A percentile compares a stretch with the other conserved stretches of the same genome.
phyloP scores from a whole-genome alignment of 2,329 filamentous ascomycete genomes.

The Penicillium concentricum region DNA sequence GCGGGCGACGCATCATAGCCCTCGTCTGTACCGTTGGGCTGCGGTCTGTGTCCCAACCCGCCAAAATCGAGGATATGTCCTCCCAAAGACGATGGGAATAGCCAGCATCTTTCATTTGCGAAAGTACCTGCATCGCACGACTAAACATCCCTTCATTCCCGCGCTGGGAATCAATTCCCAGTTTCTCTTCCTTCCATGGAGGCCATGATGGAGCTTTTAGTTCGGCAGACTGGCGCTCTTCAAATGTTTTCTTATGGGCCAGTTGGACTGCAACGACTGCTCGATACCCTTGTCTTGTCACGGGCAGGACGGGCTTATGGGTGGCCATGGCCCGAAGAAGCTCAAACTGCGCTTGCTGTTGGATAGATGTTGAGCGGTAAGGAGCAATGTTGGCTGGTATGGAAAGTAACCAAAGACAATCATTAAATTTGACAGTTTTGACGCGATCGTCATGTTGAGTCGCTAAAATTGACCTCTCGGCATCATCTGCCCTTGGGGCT shows the following conservation, averaged over 20 bases:
- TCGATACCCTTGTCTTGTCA: constrained; percentile 59
- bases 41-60: constrained; percentile 63
- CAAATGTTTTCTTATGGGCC: constrained; percentile 55
- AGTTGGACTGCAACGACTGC: constrained; percentile 58
- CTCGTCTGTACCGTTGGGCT: constrained; percentile 64
- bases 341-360: constrained; percentile 59
- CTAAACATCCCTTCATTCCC: constrained; percentile 57
- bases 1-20: constrained; percentile 39
- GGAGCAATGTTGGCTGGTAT: constrained; percentile 50
- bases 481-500: constrained; percentile 5
- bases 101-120: constrained; percentile 59
- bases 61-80: constrained; percentile 52
- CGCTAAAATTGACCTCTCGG: constrained; percentile 1
- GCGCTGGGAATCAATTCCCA: constrained; percentile 60
- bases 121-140: constrained; percentile 55
- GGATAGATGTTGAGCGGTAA: constrained; percentile 48
- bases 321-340: constrained; percentile 58
- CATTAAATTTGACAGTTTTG: constrained; percentile 50
- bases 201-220: constrained; percentile 63
- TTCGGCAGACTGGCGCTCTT: constrained; percentile 58
- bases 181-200: constrained; percentile 63
- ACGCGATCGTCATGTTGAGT: constrained; percentile 20
- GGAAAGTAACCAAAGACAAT: constrained; percentile 49
- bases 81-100: constrained; percentile 56
- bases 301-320: constrained; percentile 52